phyloP scores from a whole-genome alignment of 805 yeast genomes.

The Millerozyma acaciae region DNA sequence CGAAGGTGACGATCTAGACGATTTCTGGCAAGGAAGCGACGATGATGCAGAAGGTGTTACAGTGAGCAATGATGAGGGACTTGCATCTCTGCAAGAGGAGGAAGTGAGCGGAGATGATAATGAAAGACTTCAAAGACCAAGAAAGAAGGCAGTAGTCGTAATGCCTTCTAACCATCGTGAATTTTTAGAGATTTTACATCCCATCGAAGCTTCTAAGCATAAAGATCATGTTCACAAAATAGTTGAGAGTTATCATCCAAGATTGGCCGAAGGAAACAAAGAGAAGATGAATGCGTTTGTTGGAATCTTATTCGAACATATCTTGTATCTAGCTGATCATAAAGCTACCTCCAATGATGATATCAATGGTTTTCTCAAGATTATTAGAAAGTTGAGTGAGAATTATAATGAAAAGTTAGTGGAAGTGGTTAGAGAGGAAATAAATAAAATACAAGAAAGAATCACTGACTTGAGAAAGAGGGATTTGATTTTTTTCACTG shows the following conservation, averaged over 20 bases:
- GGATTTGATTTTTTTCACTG: constrained; percentile 64
- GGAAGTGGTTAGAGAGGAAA: constrained; percentile 53
- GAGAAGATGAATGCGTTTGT: constrained; percentile 64
- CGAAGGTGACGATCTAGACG: constrained; percentile 66
- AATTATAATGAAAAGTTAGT: constrained; percentile 63
- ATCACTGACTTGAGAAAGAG: constrained; percentile 24
- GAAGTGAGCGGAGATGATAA: constrained; percentile 15
- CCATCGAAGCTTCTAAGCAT: constrained; percentile 38
- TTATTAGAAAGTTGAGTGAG: constrained; percentile 57
- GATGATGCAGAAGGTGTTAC: constrained; percentile 45
- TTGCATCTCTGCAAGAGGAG: constrained; percentile 14
- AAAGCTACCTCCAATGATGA: constrained; percentile 23
- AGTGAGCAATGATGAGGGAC: constrained; percentile 36
- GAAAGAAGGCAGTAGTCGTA: constrained; percentile 9
- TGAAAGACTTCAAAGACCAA: constrained; percentile 19
- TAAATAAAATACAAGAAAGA: constrained; percentile 53
- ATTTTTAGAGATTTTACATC: constrained; percentile 29
- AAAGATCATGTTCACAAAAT: constrained; percentile 50
- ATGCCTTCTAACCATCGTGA: constrained; percentile 32
- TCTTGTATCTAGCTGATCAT: constrained; percentile 45
- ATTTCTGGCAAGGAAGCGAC: constrained; percentile 58
- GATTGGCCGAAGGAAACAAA: constrained; percentile 77
- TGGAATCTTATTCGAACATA: constrained; percentile 59
- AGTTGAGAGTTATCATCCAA: constrained; percentile 64
- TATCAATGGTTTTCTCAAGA: constrained; percentile 39